phyloP scores from a whole-genome alignment of 495 filamentous ascomycete species.

The Neurospora intermedia region DNA sequence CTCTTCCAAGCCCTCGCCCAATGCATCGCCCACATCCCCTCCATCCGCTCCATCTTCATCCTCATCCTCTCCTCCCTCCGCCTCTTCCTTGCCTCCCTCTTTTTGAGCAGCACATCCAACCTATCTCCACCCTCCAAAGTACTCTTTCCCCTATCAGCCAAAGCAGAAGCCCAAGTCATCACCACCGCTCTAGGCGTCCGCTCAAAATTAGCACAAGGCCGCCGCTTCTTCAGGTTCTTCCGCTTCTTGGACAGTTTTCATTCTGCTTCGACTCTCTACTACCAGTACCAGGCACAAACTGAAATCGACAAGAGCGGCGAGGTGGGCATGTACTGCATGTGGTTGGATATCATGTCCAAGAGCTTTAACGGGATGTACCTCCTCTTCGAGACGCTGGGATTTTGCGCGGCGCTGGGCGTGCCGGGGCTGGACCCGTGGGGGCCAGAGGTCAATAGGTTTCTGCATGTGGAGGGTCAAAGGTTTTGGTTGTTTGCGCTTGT shows the following conservation, averaged over 20 bases:
- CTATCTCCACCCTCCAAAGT: background rate
- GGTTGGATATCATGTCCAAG: slow-evolving; percentile 28
- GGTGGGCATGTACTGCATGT: too few relatives aligned
- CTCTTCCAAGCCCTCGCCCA: slow-evolving; percentile 43
- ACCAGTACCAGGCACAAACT: background rate
- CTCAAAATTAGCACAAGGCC: slow-evolving; percentile 26
- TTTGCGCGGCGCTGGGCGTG: slow-evolving; percentile 35
- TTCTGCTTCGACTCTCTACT: slow-evolving; percentile 28
- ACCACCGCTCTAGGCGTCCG: slow-evolving; percentile 16
- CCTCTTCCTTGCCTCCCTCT: slow-evolving; percentile 8
- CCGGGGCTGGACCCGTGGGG: slow-evolving; percentile 31
- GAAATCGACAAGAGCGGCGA: too few relatives aligned
- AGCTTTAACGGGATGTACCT: slow-evolving; percentile 40
- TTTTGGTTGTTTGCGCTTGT: slow-evolving; percentile 54
- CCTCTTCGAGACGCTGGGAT: slow-evolving; percentile 32
- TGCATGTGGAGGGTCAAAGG: slow-evolving; percentile 45
- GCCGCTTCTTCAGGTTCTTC: slow-evolving; percentile 53
- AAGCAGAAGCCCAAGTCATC: background rate
- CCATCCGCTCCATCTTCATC: slow-evolving; percentile 20
- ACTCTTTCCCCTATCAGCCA: slow-evolving; percentile 1
- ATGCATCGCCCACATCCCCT: slow-evolving; percentile 30
- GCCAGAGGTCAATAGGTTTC: background rate
- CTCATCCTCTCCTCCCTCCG: slow-evolving; percentile 14
- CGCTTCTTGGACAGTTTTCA: slow-evolving; percentile 51
- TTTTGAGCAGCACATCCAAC: background rate